phyloP scores from a whole-genome alignment of 371 early-diverging fungal genomes.

The Syncephalastrum racemosum region DNA sequence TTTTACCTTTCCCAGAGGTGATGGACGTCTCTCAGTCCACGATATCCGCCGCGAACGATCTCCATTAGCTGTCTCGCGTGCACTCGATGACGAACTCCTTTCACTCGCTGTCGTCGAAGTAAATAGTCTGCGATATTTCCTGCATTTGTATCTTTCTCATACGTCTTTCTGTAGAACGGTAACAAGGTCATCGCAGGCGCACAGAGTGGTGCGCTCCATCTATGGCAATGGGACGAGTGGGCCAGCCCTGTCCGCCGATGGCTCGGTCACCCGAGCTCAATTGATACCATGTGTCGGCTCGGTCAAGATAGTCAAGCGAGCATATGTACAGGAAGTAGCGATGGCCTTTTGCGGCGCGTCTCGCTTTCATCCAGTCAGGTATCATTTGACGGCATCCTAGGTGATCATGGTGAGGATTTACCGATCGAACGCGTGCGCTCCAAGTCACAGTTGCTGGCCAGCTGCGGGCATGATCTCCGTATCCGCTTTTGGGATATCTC shows the following conservation, averaged over 20 bases:
- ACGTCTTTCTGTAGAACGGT: conserved; percentile 44
- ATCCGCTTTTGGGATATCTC: conserved; percentile 83
- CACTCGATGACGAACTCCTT: conserved; percentile 88
- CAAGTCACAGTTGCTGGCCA: conserved; percentile 67
- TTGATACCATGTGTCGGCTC: conserved; percentile 79
- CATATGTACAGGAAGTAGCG: conserved; percentile 84
- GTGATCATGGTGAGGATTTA: conserved; percentile 79
- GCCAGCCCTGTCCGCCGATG: conserved; percentile 67
- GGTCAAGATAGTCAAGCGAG: conserved; percentile 58
- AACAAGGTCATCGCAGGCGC: conserved; percentile 83
- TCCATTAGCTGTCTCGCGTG: conserved; percentile 69
- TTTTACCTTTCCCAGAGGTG: conserved; percentile 53
- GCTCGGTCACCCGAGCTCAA: conserved; percentile 86
- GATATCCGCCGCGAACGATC: conserved; percentile 74
- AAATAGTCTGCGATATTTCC: background rate
- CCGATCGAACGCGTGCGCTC: conserved; percentile 79
- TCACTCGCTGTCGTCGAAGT: conserved; percentile 73
- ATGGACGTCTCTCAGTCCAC: conserved; percentile 82
- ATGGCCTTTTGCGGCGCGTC: conserved; percentile 80
- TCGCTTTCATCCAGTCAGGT: conserved; percentile 67
- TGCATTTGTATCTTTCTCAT: no score
- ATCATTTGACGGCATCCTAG: conserved; percentile 76
- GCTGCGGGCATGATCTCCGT: conserved; percentile 80
- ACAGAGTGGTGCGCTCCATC: conserved; percentile 76
- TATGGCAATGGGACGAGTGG: conserved; percentile 77